Base-by-base conservation (phyloP, 176 grass and related monocot genomes). In the Urochloa ruziziensis region DNA sequence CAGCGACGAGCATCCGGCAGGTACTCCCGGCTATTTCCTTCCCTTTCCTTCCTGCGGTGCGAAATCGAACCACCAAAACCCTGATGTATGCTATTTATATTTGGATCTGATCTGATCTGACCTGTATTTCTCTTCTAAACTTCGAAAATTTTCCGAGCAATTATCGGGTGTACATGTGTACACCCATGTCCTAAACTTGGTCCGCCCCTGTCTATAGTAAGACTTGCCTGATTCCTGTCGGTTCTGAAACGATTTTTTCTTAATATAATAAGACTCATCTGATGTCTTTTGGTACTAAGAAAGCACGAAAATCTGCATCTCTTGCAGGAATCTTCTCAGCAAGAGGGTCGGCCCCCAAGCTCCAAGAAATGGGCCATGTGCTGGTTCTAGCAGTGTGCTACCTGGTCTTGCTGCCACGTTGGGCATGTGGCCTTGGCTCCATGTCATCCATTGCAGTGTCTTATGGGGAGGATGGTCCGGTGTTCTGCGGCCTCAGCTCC, bases 381-480 rank as follows among this genome's bases (percentile, higher is more conserved):
- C 54, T 44, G 57, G 48, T 84, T 36, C 69, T 61, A 57, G 62
- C 85, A 48, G 35, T 74, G 28, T 77, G 86, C 79, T 62, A 83
- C 60, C 34, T 90, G 18, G 11, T 77, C 66, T 69, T 86, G 83
- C 79, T 84, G 27, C 57, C 72, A 2, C 78, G 36, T 34, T 60
- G 79, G 7, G 89, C 87, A 4, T 53, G 36, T 78, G 86, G 84
- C 56, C 93, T 98, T 42, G 96, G 96, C 24, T 98, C 96, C 79
- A 98, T 98, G 96, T 91, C 93, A 40, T 98, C 96, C 77, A 92
- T 98, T 57, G 83, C 96, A 10, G 96, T 98, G 61, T 93, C 96
- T 6, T 98, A 98, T 25, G 96, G 96, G 5, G 93, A 95, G 79
- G 94, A 98, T 62, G 96, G 96, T 17, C 96, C 96, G 18, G 96